Evolutionary conservation across 768 basidiomycete species (phyloP), one percentile per base, ranked within the genome.

Genomic region (Tubosaeta brunneosetosa): DNA sequence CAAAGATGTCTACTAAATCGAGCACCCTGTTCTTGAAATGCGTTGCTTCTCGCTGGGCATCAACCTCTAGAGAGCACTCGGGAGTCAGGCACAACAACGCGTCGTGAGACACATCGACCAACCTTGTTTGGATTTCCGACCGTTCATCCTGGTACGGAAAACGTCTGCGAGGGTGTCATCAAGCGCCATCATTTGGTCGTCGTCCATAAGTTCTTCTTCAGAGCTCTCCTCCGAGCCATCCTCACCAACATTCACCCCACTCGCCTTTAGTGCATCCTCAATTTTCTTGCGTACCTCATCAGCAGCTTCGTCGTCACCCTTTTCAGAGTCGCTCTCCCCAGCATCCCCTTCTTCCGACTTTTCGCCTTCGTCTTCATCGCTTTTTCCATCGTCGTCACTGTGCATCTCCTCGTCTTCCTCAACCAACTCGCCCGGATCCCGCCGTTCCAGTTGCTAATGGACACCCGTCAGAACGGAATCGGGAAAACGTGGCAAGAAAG

Each of bases 101-200:
- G 11, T 31, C 11, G 49, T 29, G n/a, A 32, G 25, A 42, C 13
- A 43, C 43, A 27, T 4, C 14, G 10, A 65, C 77, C 52, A 49
- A 88, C 91, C 82, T 76, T 86, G 90, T 49, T 76, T 78, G 34
- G 73, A 71, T 62, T 82, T 84, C 66, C 77, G 81, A 49, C 80
- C 83, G 51, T 76, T 75, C 22, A 79, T 73, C 54, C 83, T 81
- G 29, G 84, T 76, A 53, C 80, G 80, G 80, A 99, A 95, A 29
- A 93, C 85, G 47, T 85, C 82, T 4, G 90, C 91, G 7, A 99
- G 82, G 64, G 95, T 88, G 45, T 90, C 88, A 64, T 99, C 95
- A 26, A 98, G 82, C 32, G 88, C 88, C 78, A 98, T 85, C 95
- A 99, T 99, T 71, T 97, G 91, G 25, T 98, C 94, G 64, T 99